These are phyloP conservation scores for Stylonectria norvegica DNA, from an alignment of 2,329 filamentous ascomycete species.

Conservation along the genomic window DNA sequence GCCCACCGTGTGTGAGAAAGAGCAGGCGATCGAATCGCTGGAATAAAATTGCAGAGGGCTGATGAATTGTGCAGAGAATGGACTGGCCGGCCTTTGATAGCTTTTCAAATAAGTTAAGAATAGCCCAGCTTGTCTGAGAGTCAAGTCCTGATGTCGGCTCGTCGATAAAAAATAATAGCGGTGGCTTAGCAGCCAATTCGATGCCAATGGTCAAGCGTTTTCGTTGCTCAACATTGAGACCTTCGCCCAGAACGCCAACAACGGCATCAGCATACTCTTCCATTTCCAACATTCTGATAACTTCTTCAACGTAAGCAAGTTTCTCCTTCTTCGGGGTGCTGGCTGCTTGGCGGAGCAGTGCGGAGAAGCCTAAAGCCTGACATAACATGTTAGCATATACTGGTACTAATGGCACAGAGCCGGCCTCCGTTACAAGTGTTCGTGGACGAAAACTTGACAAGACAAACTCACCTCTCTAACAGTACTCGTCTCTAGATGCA, in stretches of 20 bases:
- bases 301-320: constrained; percentile 76
- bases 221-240: constrained; percentile 56
- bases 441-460: not conserved
- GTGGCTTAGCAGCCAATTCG: constrained; percentile 50
- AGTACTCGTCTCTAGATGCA: constrained; percentile 75
- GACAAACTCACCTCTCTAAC: constrained; percentile 58
- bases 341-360: constrained; percentile 74
- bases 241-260: constrained; percentile 56
- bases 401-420: no score
- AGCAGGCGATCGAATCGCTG: constrained; percentile 54
- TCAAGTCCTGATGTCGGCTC: constrained; percentile 59
- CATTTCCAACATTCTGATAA: constrained; percentile 62
- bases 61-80: constrained; percentile 51
- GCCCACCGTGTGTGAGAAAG: constrained; percentile 58
- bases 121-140: constrained; percentile 57
- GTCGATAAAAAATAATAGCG: constrained; percentile 56
- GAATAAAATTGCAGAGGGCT: constrained; percentile 47
- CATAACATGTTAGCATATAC: not conserved
- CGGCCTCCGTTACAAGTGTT: no score
- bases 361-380: constrained; percentile 72
- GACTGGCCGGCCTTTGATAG: constrained; percentile 50
- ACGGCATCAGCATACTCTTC: constrained; percentile 60
- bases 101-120: constrained; percentile 55
- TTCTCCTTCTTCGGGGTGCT: constrained; percentile 67
- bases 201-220: constrained; percentile 58